Evolutionary conservation across 2,329 filamentous ascomycete species (phyloP).

Genomic region (Pyrenophora teres): DNA sequence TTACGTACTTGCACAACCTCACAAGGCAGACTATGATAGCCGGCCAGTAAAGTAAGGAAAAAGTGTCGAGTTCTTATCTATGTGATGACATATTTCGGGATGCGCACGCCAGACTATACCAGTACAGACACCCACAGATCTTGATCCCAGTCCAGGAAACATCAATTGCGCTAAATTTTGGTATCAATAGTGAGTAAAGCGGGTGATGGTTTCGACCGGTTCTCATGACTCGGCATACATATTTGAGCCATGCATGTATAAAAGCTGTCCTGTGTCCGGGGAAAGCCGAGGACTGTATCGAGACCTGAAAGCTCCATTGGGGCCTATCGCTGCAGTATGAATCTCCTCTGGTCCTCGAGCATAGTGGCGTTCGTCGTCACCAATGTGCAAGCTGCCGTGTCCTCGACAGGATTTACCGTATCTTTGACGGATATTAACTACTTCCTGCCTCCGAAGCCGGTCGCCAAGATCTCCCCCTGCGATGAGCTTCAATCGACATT

Average conservation of each 20-base stretch:
- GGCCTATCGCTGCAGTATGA: slow-evolving; percentile 10
- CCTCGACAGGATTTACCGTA: slow-evolving; percentile 49
- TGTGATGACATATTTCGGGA: background rate
- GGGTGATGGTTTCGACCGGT: background rate
- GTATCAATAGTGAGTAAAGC: background rate
- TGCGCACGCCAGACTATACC: background rate
- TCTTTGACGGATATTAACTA: slow-evolving; percentile 47
- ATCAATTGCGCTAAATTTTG: background rate
- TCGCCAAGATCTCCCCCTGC: slow-evolving; percentile 38
- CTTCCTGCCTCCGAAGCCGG: slow-evolving; percentile 47
- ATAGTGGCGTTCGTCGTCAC: slow-evolving; percentile 9
- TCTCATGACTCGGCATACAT: background rate
- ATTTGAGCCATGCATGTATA: background rate
- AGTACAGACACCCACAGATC: background rate
- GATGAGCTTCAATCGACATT: slow-evolving; percentile 25
- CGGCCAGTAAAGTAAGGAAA: slow-evolving; percentile 5
- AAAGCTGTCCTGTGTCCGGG: background rate
- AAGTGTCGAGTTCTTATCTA: slow-evolving; percentile 6
- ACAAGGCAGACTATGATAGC: background rate
- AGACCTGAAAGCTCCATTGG: background rate
- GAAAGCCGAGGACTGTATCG: background rate
- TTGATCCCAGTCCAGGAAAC: background rate
- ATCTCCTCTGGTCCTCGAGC: slow-evolving; percentile 5
- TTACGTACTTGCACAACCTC: slow-evolving; percentile 2
- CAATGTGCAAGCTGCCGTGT: slow-evolving; percentile 24